Base-by-base conservation (phyloP, 1,284 basidiomycete species). In the Porphyrellus sp. region DNA sequence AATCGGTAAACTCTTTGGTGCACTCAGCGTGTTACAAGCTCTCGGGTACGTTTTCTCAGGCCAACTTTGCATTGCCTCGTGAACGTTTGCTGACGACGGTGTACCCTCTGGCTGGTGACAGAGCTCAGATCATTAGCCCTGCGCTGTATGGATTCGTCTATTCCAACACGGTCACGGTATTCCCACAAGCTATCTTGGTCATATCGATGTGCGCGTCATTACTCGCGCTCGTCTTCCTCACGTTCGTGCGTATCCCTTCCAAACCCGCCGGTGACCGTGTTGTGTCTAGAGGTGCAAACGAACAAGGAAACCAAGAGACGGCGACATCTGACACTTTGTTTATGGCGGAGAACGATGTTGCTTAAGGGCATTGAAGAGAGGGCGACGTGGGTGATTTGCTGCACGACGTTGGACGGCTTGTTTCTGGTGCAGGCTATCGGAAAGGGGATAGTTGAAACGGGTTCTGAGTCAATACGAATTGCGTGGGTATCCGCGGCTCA, bases 1-100 rank as follows among this genome's bases (percentile, higher is more conserved):
- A 63, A 67, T 74, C 5, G 88, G 86, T 2, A 75, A 74, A 56
- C 71, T 92, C 15, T 91, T 90, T 63, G 89, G 89, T 16, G 84
- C 81, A 3, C 59, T 91, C 52, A 82, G 82, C 53, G 85, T 91
- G 33, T 61, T 91, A 11, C 80, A 86, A 57, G 77, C 83, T 2
- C 61, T 90, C 27, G 74, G 78, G 86, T 87, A 55, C 33, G 80
- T 66, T n/a, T 37, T 49, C 35, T 13, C 33, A 7, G 4, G 16
- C 18, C 21, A 1, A 12, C 12, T 49, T 11, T n/a, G 24, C 9
- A 15, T n/a, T 16, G 7, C 16, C n/a, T 24, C 8, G 38, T 24
- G 27, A 27, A 15, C 16, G 3, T 41, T 35, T 30, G 41, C 30
- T 49, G 25, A 51, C 21, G 31, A 39, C 25, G 21, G 21, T n/a